phyloP scores from a whole-genome alignment of 2,329 filamentous ascomycete genomes.

The Fusarium sp. region DNA sequence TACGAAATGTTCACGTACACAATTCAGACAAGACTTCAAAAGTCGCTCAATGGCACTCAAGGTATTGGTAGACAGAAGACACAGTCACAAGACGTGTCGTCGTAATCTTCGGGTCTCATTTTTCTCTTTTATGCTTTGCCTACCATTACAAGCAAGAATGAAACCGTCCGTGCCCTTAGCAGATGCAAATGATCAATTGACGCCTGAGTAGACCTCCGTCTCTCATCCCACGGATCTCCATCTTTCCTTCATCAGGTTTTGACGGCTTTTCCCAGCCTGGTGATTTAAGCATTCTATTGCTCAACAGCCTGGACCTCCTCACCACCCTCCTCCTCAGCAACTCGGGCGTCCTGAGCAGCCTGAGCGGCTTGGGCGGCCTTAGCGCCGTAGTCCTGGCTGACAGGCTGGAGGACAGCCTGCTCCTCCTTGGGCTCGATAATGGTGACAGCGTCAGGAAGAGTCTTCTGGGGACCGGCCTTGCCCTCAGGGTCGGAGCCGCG shows the following conservation, averaged over 20 bases:
- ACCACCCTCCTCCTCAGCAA: slow-evolving; percentile 68
- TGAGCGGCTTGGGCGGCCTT: slow-evolving; percentile 77
- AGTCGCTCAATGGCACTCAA: neutral
- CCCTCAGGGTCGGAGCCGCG: slow-evolving; percentile 98
- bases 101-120: slow-evolving; percentile 52
- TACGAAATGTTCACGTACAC: neutral
- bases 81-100: slow-evolving; percentile 42
- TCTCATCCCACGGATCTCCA: slow-evolving; percentile 45
- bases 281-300: slow-evolving; percentile 52
- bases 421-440: slow-evolving; percentile 99
- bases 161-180: slow-evolving; percentile 54
- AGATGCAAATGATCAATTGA: slow-evolving; percentile 59
- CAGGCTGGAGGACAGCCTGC: slow-evolving; percentile 91
- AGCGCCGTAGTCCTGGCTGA: slow-evolving; percentile 98
- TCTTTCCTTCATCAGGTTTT: slow-evolving; percentile 42
- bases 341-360: slow-evolving; percentile 72
- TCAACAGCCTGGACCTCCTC: slow-evolving; percentile 64
- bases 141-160: slow-evolving; percentile 55
- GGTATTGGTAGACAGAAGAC: slow-evolving; percentile 43
- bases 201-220: slow-evolving; percentile 55
- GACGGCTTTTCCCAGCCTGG: slow-evolving; percentile 39
- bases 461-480: slow-evolving; percentile 98
- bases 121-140: slow-evolving; percentile 50
- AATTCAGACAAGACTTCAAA: neutral
- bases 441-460: slow-evolving; percentile 97